These are phyloP conservation scores for Pilatotrama ljubarskyi DNA, from an alignment of 768 basidiomycete species.

Conservation along the genomic window DNA sequence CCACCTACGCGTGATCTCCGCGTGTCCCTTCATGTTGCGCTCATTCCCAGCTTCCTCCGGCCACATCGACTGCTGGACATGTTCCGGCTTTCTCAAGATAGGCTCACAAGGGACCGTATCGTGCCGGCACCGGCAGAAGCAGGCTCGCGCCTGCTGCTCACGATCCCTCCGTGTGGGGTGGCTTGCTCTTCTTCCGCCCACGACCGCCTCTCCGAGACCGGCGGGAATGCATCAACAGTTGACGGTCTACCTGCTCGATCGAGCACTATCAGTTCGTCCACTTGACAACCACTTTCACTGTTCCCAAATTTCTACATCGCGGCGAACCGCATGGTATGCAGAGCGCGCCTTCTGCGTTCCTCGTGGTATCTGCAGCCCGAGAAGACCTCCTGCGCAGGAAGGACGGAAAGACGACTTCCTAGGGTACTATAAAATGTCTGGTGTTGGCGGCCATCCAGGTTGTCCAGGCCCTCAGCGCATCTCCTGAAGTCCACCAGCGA, in stretches of 20 bases:
- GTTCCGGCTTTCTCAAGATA: neutral
- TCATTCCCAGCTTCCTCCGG: neutral
- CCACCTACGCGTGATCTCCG: slow-evolving; percentile 3
- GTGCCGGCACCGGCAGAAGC: slow-evolving; percentile 8
- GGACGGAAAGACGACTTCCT: neutral
- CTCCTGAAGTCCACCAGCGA: slow-evolving; percentile 4
- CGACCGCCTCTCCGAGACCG: slow-evolving; percentile 2
- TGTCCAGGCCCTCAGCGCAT: slow-evolving; percentile 4
- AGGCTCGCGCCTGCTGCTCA: neutral
- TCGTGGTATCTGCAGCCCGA: neutral
- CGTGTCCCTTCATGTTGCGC: neutral
- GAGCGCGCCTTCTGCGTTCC: slow-evolving; percentile 9
- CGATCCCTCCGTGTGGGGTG: neutral
- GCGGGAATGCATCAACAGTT: neutral
- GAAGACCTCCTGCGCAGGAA: neutral
- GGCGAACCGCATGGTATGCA: slow-evolving; percentile 10
- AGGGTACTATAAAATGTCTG: neutral
- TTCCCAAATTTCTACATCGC: neutral
- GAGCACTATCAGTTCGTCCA: slow-evolving; percentile 2
- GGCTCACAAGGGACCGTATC: neutral
- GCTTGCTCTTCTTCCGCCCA: slow-evolving; percentile 3
- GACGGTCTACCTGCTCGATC: neutral
- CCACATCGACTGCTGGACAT: neutral
- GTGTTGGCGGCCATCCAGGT: neutral
- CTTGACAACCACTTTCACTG: slow-evolving; percentile 6